Percentiles rank a stretch among this genome's conserved stretches.
Evolutionary conservation across 2,329 filamentous ascomycete species (phyloP).

Genomic region (Penicillium vulpinum): DNA sequence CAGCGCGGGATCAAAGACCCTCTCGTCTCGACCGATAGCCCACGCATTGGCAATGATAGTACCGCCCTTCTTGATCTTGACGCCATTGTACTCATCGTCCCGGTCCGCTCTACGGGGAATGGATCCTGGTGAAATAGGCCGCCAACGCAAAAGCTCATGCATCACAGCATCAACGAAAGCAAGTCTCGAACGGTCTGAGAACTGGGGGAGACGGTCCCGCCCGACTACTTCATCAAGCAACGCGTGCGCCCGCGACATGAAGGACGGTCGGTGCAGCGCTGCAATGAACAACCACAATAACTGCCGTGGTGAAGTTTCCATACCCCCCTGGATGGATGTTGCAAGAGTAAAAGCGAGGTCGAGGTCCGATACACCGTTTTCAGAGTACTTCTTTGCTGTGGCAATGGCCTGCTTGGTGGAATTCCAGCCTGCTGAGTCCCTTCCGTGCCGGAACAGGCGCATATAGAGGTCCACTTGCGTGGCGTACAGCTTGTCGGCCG

Average conservation of each 20-base stretch:
- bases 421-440: conserved; percentile 25
- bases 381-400: conserved; percentile 41
- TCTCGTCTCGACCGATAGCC: conserved; percentile 47
- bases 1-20: conserved; percentile 32
- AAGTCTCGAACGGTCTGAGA: conserved; percentile 33
- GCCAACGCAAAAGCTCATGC: conserved; percentile 41
- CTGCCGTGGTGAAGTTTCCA: conserved; percentile 52
- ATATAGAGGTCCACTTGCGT: conserved; percentile 29
- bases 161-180: conserved; percentile 37
- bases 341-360: conserved; percentile 52
- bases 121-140: conserved; percentile 47
- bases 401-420: conserved; percentile 28
- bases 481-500: conserved; percentile 22
- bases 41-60: conserved; percentile 49
- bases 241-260: conserved; percentile 41
- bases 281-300: conserved; percentile 52
- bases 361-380: conserved; percentile 37
- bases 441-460: conserved; percentile 24
- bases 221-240: conserved; percentile 38
- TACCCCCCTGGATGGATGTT: conserved; percentile 51
- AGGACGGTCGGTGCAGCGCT: conserved; percentile 46
- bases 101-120: conserved; percentile 51
- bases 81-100: conserved; percentile 51
- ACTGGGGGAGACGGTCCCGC: conserved; percentile 31
- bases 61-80: conserved; percentile 50